These are phyloP conservation scores for Harrya chromipes DNA, from an alignment of 768 basidiomycete species.

Conservation along the genomic window DNA sequence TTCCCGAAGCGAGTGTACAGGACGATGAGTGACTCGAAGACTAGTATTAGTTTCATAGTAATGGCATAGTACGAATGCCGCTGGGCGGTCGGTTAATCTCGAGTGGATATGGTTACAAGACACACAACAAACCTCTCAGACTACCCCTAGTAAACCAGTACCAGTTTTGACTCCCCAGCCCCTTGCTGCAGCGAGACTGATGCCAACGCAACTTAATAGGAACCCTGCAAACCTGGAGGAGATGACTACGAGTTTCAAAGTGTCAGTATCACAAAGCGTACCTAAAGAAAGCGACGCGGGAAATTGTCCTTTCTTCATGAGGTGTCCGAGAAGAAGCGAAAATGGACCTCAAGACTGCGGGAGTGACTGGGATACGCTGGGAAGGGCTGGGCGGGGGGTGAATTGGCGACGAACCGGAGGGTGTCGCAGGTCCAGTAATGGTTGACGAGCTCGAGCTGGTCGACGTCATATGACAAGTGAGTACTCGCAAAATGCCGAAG, in stretches of 20 bases:
- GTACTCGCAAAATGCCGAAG: conserved; percentile 25
- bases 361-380: conserved; percentile 78
- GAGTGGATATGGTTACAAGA: background rate
- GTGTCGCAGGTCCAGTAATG: conserved; percentile 35
- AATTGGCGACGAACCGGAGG: conserved; percentile 26
- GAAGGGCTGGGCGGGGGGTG: conserved; percentile 44
- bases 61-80: background rate
- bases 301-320: conserved; percentile 79
- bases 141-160: conserved; percentile 68
- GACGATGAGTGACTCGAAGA: conserved; percentile 13
- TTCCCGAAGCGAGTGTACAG: conserved; percentile 7
- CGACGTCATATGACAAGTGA: conserved; percentile 17
- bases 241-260: background rate
- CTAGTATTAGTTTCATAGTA: background rate
- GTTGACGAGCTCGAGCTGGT: conserved; percentile 55
- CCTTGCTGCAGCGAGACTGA: conserved; percentile 70
- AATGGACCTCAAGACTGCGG: conserved; percentile 76
- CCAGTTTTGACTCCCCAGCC: conserved; percentile 65
- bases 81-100: background rate
- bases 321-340: conserved; percentile 83
- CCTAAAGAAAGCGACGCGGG: conserved; percentile 86
- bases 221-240: conserved; percentile 72
- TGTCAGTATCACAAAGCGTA: conserved; percentile 25
- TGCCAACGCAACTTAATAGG: conserved; percentile 75
- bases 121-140: conserved; percentile 28